Evolutionary conservation across 306 rosid species (phyloP), one percentile per base, ranked within the genome.

Genomic region (Dryas drummondii): DNA sequence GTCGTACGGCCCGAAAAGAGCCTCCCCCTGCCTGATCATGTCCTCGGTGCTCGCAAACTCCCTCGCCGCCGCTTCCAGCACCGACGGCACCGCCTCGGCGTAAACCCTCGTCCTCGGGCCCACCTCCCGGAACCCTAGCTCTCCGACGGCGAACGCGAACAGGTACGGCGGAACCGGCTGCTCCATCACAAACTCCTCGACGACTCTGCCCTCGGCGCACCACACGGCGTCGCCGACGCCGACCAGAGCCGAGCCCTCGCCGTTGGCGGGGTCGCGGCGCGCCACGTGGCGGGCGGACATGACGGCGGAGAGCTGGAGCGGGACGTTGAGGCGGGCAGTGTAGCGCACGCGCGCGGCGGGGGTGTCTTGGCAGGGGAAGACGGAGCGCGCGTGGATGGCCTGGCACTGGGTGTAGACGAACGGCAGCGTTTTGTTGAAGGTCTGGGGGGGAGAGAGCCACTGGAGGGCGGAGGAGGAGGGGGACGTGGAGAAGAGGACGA

Each of bases 321-420:
- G 99, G 27, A 94, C 70, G 76, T 94, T 92, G 53, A 94, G 14
- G 1, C 58, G 75, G 0, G 92, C 94, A 0, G 88, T 77, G 81
- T 85, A 90, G 65, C 86, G 53, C 0, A 94, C 83, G 41, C 99
- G 83, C 66, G 87, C 86, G 11, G 99, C 97, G 0, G 99, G 97
- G 4, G 99, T 94, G 82, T 94, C 99, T 76, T 94, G 99, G 70
- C 91, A 94, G 3, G 99, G 99, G 76, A 94, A 88, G 22, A 94
- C 85, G 0, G 97, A 56, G 42, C 99, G 97, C 0, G 99, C 99
- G 59, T 94, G 99, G 62, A 94, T 92, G 71, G 97, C 83, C 11
- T 94, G 99, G 80, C 99, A 92, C 22, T 94, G 99, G 0, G 99
- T 94, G 85, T 92, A 92, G 19, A 89, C 99, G 15, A 90, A 90